phyloP scores from a whole-genome alignment of 192 early-diverging fungal genomes.

The Endogone sp. region DNA sequence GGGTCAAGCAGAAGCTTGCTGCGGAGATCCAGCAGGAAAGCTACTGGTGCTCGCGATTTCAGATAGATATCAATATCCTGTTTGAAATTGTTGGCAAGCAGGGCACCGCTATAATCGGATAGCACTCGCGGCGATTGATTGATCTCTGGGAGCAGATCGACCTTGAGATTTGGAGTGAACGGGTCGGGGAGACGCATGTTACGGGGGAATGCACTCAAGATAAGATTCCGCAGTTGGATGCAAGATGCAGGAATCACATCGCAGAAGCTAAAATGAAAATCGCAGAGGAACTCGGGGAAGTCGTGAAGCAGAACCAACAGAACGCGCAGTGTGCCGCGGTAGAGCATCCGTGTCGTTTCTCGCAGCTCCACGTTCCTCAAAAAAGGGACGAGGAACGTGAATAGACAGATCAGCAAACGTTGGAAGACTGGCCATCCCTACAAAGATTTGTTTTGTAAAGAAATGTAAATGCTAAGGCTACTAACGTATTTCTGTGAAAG shows the following conservation, averaged over 20 bases:
- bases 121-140: slow-evolving; percentile 80
- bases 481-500: too few relatives aligned
- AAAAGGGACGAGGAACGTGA: slow-evolving; percentile 86
- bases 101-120: slow-evolving; percentile 72
- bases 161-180: slow-evolving; percentile 91
- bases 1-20: slow-evolving; percentile 44
- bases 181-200: slow-evolving; percentile 96
- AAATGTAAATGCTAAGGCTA: too few relatives aligned
- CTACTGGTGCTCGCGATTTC: slow-evolving; percentile 43
- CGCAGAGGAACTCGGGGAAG: slow-evolving; percentile 95
- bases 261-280: slow-evolving; percentile 87
- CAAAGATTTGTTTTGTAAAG: neutral
- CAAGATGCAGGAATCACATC: slow-evolving; percentile 88
- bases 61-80: slow-evolving; percentile 73
- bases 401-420: slow-evolving; percentile 74
- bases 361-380: slow-evolving; percentile 64
- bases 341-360: slow-evolving; percentile 76
- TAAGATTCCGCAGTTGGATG: slow-evolving; percentile 93
- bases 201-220: slow-evolving; percentile 94
- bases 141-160: slow-evolving; percentile 87
- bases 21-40: slow-evolving; percentile 58
- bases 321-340: slow-evolving; percentile 86
- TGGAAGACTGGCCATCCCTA: slow-evolving; percentile 87
- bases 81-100: slow-evolving; percentile 62
- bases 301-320: slow-evolving; percentile 92